Evolutionary conservation across 768 basidiomycete species (phyloP).

Genomic region (Phlebiopsis gigantea): DNA sequence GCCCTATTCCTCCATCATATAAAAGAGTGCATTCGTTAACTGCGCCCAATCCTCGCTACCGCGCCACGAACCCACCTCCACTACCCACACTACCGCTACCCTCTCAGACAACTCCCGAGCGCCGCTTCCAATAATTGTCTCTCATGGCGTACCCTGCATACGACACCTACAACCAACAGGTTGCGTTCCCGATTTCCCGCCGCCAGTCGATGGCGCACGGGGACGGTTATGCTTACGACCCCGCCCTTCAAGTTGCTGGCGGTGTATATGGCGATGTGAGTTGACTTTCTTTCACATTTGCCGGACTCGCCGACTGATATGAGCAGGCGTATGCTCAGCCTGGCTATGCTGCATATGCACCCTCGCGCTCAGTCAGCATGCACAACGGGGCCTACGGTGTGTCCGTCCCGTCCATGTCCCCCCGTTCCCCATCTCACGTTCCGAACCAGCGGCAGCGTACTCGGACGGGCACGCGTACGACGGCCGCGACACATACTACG

Average conservation of each 20-base stretch:
- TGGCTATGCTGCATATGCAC: slow-evolving; percentile 42
- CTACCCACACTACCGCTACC: neutral
- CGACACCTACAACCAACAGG: slow-evolving; percentile 32
- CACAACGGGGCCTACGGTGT: slow-evolving; percentile 15
- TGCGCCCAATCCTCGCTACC: neutral
- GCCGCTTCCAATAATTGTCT: neutral
- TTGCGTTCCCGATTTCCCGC: slow-evolving; percentile 27
- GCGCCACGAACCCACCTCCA: neutral
- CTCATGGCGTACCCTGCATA: slow-evolving; percentile 38
- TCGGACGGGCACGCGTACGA: slow-evolving; percentile 39
- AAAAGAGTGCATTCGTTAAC: neutral
- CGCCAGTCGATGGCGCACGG: slow-evolving; percentile 20
- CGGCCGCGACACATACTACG: slow-evolving; percentile 46
- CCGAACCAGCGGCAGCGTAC: slow-evolving; percentile 34
- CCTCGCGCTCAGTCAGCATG: slow-evolving; percentile 20
- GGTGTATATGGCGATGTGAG: slow-evolving; percentile 43
- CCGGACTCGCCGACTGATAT: neutral
- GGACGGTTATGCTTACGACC: slow-evolving; percentile 33
- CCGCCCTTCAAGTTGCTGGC: slow-evolving; percentile 31
- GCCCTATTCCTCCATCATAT: neutral
- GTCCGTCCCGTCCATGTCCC: slow-evolving; percentile 11
- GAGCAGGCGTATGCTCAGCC: slow-evolving; percentile 35
- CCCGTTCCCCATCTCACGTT: neutral
- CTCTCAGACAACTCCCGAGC: neutral
- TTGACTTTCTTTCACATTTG: no score